These are phyloP conservation scores for Candida pseudoglaebosa DNA, from an alignment of 805 yeast genomes.

Conservation along the genomic window DNA sequence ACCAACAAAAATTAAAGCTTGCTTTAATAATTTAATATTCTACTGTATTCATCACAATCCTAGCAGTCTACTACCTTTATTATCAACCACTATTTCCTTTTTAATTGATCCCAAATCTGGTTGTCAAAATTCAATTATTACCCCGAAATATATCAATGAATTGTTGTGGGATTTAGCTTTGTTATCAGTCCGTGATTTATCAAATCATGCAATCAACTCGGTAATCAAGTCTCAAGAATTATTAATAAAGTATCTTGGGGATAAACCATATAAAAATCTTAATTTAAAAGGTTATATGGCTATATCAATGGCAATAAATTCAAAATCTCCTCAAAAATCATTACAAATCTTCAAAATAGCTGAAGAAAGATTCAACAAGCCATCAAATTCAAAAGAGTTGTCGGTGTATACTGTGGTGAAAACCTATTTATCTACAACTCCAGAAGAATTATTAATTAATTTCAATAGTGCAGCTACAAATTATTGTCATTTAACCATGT, in stretches of 20 bases:
- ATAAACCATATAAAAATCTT: slow-evolving; percentile 15
- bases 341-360: slow-evolving; percentile 23
- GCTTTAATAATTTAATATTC: slow-evolving; percentile 25
- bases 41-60: slow-evolving; percentile 24
- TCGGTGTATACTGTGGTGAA: slow-evolving; percentile 21
- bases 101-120: slow-evolving; percentile 19
- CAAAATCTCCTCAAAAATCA: slow-evolving; percentile 23
- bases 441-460: slow-evolving; percentile 32
- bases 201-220: not conserved
- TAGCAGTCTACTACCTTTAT: slow-evolving; percentile 15
- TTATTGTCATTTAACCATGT: slow-evolving; percentile 20
- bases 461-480: slow-evolving; percentile 27
- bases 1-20: slow-evolving; percentile 14
- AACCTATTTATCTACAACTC: slow-evolving; percentile 24
- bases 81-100: slow-evolving; percentile 15
- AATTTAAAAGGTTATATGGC: slow-evolving; percentile 35
- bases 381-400: slow-evolving; percentile 14
- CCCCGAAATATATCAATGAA: slow-evolving; percentile 18
- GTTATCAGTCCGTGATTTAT: slow-evolving; percentile 7
- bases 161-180: slow-evolving; percentile 27
- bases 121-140: slow-evolving; percentile 17
- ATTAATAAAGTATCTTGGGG: slow-evolving; percentile 17
- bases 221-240: slow-evolving; percentile 22
- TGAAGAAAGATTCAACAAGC: slow-evolving; percentile 15
- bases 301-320: slow-evolving; percentile 26